Evolutionary conservation across 257 asterid genomes (phyloP).

Genomic region (Solanum lycopersicoides): DNA sequence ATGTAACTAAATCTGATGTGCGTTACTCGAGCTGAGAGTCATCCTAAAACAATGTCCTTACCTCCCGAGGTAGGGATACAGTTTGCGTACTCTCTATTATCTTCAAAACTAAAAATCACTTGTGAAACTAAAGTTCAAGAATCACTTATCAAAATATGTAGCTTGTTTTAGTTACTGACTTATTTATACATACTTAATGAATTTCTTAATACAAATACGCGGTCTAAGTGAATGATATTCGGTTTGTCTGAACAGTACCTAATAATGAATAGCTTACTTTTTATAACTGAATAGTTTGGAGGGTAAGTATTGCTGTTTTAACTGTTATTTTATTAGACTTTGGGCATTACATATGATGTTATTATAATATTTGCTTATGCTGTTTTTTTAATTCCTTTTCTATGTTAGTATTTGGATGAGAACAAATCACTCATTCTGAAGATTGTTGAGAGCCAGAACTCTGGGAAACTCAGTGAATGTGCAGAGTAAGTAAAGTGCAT

Average conservation of each 20-base stretch:
- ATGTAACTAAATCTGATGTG: background rate
- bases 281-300: background rate
- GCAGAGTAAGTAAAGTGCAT: conserved; percentile 64
- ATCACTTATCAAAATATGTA: background rate
- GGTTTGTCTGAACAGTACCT: background rate
- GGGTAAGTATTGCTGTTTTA: background rate
- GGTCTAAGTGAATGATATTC: background rate
- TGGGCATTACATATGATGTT: background rate
- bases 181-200: background rate
- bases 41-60: background rate
- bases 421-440: conserved; percentile 91
- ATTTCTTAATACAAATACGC: background rate
- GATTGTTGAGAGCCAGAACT: conserved; percentile 97
- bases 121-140: background rate
- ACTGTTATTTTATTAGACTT: background rate
- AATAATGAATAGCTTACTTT: background rate
- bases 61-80: background rate
- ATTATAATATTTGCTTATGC: background rate
- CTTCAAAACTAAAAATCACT: background rate
- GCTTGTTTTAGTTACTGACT: no score
- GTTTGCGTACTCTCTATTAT: background rate
- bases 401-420: conserved; percentile 78
- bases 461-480: conserved; percentile 84
- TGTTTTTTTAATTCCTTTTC: background rate
- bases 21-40: background rate